phyloP scores from a whole-genome alignment of 2,329 filamentous ascomycete species.

The Calonectria montana region DNA sequence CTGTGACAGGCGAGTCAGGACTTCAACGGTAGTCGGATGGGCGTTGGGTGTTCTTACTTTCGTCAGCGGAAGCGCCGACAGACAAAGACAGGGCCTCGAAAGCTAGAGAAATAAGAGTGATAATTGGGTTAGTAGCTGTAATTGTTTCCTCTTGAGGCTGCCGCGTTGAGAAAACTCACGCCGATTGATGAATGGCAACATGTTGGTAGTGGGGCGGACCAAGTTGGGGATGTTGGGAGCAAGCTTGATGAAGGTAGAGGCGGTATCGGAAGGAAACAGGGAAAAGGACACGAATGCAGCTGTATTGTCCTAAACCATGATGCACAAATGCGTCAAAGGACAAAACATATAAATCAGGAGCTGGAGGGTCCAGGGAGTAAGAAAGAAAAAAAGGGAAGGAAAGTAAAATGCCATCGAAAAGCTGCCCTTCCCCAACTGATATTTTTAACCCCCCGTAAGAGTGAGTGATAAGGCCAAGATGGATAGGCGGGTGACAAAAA shows the following conservation, averaged over 20 bases:
- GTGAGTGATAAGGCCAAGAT: background rate
- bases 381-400: background rate
- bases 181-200: conserved; percentile 37
- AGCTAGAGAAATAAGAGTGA: conserved; percentile 34
- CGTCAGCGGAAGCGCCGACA: conserved; percentile 51
- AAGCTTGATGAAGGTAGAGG: background rate
- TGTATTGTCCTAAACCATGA: conserved; percentile 8
- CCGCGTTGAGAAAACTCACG: conserved; percentile 29
- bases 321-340: background rate
- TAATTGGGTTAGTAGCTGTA: background rate
- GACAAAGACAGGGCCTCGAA: conserved; percentile 48
- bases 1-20: conserved; percentile 57
- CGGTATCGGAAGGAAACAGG: background rate
- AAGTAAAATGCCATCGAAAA: background rate
- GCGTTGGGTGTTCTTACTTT: conserved; percentile 42
- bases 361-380: background rate
- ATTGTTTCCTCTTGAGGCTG: background rate
- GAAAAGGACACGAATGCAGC: background rate
- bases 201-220: conserved; percentile 16
- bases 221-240: conserved; percentile 8
- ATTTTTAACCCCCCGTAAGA: background rate
- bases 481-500: no score
- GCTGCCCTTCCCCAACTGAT: background rate
- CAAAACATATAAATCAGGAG: background rate
- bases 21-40: background rate